A percentile compares a stretch with the other conserved stretches of the same genome.
Evolutionary conservation across 2,329 filamentous ascomycete genomes (phyloP).

Genomic region (Colletotrichum sp.): DNA sequence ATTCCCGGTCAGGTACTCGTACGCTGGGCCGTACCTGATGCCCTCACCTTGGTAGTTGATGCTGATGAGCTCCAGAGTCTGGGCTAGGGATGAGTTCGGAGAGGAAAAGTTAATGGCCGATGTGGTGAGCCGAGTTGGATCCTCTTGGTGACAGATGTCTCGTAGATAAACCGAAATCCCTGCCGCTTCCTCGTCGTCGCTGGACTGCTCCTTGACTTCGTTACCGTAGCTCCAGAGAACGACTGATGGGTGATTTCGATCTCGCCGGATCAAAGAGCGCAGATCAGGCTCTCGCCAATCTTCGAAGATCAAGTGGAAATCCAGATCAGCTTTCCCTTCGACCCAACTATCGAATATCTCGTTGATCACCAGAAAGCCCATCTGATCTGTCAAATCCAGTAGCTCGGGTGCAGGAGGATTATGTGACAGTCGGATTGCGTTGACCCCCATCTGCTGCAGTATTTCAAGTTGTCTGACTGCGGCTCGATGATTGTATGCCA

Average conservation of each 20-base stretch:
- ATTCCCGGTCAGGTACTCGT: background rate
- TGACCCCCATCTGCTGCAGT: background rate
- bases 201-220: background rate
- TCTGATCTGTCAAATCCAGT: background rate
- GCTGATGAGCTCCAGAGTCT: background rate
- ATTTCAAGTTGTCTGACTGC: background rate
- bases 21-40: background rate
- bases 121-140: background rate
- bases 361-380: background rate
- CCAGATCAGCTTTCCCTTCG: background rate
- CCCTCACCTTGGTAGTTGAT: background rate
- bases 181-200: background rate
- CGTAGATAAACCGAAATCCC: background rate
- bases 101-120: background rate
- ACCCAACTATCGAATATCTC: background rate
- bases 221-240: background rate
- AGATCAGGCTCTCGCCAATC: background rate
- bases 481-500: background rate
- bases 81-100: accelerated
- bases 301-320: background rate
- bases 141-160: background rate
- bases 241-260: background rate
- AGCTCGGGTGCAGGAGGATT: background rate
- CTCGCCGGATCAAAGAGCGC: background rate
- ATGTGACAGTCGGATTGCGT: background rate